Evolutionary conservation across 2,329 filamentous ascomycete species (phyloP).

Genomic region (Cryphonectria naterciae): DNA sequence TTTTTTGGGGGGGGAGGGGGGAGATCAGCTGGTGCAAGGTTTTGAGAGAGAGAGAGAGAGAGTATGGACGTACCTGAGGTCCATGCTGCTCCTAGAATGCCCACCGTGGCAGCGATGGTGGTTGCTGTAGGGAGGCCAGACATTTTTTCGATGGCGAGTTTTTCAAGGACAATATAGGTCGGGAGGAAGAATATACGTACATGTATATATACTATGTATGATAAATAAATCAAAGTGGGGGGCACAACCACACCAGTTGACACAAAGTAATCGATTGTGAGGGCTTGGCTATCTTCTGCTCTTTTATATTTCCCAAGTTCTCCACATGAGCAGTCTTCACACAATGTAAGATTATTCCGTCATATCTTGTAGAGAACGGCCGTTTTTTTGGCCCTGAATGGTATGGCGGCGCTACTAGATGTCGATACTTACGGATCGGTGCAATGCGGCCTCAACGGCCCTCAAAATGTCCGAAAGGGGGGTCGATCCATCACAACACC

Average conservation of each 20-base stretch:
- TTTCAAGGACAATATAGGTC: not conserved
- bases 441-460: constrained; percentile 21
- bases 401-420: not conserved
- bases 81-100: constrained; percentile 45
- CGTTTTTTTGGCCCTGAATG: no score
- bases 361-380: not conserved
- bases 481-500: not conserved
- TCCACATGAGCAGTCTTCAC: not conserved
- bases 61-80: constrained; percentile 38
- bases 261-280: not conserved
- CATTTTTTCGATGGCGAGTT: constrained; percentile 13
- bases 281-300: not conserved
- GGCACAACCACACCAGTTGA: not conserved
- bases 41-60: no score
- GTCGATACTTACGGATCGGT: not conserved
- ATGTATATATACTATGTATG: no score
- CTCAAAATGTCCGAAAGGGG: constrained; percentile 23
- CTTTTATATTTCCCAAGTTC: not conserved
- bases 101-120: constrained; percentile 42
- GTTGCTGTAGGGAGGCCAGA: constrained; percentile 23
- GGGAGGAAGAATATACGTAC: no score
- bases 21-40: not conserved
- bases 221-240: no score
- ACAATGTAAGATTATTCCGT: not conserved
- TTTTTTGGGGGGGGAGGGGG: constrained; percentile 29